These are phyloP conservation scores for Terana coerulea DNA, from an alignment of 768 basidiomycete species.

Conservation along the genomic window DNA sequence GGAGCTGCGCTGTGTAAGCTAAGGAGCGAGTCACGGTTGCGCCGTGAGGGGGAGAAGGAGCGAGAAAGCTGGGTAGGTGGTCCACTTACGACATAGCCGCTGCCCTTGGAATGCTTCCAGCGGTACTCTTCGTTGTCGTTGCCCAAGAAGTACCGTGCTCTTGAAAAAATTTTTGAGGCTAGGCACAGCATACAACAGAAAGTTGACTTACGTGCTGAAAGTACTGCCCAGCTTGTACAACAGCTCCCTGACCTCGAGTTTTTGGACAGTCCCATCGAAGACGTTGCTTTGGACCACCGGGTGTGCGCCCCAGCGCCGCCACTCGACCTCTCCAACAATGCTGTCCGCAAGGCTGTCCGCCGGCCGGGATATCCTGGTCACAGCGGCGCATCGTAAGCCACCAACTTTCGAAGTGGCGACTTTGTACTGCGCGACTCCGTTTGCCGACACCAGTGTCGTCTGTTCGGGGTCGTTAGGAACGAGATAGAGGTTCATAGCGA, in stretches of 20 bases:
- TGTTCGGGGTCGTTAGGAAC: slow-evolving; percentile 47
- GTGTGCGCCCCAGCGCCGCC: slow-evolving; percentile 39
- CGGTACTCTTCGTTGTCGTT: slow-evolving; percentile 47
- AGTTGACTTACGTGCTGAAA: slow-evolving; percentile 39
- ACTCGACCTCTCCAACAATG: slow-evolving; percentile 47
- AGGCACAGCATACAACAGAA: not conserved
- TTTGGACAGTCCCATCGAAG: slow-evolving; percentile 26
- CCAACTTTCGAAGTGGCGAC: slow-evolving; percentile 36
- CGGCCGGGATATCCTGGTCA: slow-evolving; percentile 41
- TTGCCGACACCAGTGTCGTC: slow-evolving; percentile 45
- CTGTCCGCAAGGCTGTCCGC: slow-evolving; percentile 34
- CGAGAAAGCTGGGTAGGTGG: not conserved
- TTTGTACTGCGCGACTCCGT: slow-evolving; percentile 48
- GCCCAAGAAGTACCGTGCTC: slow-evolving; percentile 47
- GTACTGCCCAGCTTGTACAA: slow-evolving; percentile 36
- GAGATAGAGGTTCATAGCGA: slow-evolving; percentile 50
- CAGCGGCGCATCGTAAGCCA: slow-evolving; percentile 26
- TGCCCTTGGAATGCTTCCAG: slow-evolving; percentile 40
- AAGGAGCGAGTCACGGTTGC: not conserved
- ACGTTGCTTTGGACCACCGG: slow-evolving; percentile 40
- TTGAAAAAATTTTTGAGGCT: slow-evolving; percentile 17
- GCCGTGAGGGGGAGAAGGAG: not conserved
- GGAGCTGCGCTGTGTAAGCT: slow-evolving; percentile 38
- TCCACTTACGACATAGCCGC: slow-evolving; percentile 38
- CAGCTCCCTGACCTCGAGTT: slow-evolving; percentile 34